Evolutionary conservation across 257 asterid genomes (phyloP), one percentile per base, ranked within the genome.

Genomic region (Solanum tacnaense): DNA sequence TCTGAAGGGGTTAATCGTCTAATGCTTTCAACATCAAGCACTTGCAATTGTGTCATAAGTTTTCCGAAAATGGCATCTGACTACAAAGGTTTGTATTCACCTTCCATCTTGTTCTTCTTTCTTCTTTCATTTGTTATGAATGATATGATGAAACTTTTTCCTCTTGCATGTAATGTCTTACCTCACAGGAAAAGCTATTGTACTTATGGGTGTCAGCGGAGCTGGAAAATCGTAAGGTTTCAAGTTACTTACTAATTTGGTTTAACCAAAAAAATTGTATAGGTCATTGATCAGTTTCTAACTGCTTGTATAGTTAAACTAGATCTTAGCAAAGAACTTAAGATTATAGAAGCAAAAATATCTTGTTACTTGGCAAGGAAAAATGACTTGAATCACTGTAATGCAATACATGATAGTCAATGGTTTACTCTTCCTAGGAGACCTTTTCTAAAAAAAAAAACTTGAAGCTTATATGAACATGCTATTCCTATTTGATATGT

Each of bases 131-230:
- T 32, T 46, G 67, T 73, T 46, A 52, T 49, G 73, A 3, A 52
- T 76, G 41, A 21, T 49, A 21, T 49, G 41, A 49, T 49, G 18
- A 18, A 27, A 8, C 2, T 16, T n/a, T 18, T 46, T 44, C 49
- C 15, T 83, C 70, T 41, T 60, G 49, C 71, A 7, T 71, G 87
- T 31, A 49, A 81, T 81, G 85, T 9, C 39, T 32, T 52, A 46
- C 46, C 52, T 87, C 65, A 67, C 93, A 96, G 99, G 99, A 86
- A 87, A 81, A 35, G 95, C 94, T 86, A 81, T 95, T 87, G 99
- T 96, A 86, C 72, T 95, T 36, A 94, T 96, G 97, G 99, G 99
- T 73, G 98, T 94, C 46, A 93, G 98, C 65, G 99, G 98, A 85
- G 92, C 97, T 56, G 98, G 99, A 65, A 96, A 96, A 92, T 91